Evolutionary conservation across 805 yeast species (phyloP), one percentile per base, ranked within the genome.

Genomic region (Kluyveromyces siamensis): DNA sequence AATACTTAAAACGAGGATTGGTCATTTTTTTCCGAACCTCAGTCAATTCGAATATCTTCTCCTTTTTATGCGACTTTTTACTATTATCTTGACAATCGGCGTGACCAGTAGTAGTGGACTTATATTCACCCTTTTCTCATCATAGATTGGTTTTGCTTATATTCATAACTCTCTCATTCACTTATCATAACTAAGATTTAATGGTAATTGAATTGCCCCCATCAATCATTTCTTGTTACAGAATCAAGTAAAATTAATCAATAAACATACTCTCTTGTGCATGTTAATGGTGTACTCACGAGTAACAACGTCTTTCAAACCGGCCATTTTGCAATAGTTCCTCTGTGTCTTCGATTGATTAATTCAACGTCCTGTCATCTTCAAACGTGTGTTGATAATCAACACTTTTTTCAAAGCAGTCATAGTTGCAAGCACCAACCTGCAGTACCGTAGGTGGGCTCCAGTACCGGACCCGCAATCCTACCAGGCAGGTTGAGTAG

Each of bases 251-350:
- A 30, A 11, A 13, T 7, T 11, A 30, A 30, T 30, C 14, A 13
- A 30, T 30, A 37, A 41, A 85, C 95, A 73, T 84, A 87, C 95
- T 80, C 98, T 89, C 79, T 89, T 91, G 96, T 89, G 96, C 77
- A 91, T 80, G 88, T 93, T 91, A 78, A 93, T 90, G 84, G 99
- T 93, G 88, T 93, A 93, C 81, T 93, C 99, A 79, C 99, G 96
- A 76, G 99, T 87, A 77, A 93, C 97, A 77, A 89, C 96, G 90
- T 93, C 98, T 80, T 87, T 86, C 74, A 89, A 80, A 77, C 73
- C 73, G 63, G 76, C 74, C 76, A 73, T 72, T 62, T 64, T 66
- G 52, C 49, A 49, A 42, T 45, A 45, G 37, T 41, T 36, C 41
- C 45, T 45, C 37, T 47, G 30, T 40, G 41, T 42, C 38, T 47